A percentile compares a stretch with the other conserved stretches of the same genome.
These are phyloP conservation scores for Dioscorea cayenensis DNA, from an alignment of 116 monocot genomes.

Conservation along the genomic window DNA sequence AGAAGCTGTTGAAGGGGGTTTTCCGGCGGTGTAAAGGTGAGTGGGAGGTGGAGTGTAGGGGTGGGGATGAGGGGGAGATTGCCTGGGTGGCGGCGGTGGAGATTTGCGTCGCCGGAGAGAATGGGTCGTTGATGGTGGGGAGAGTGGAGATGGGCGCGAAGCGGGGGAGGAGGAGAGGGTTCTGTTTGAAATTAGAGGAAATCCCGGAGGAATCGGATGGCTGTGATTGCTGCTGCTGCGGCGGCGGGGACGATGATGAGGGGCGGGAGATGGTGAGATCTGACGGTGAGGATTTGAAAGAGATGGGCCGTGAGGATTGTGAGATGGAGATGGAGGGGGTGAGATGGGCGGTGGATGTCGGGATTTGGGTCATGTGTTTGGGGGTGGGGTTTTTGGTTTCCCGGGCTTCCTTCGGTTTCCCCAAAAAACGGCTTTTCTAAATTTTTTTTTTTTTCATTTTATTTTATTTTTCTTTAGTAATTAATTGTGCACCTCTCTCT, in stretches of 20 bases:
- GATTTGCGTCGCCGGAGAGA: constrained; percentile 40
- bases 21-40: constrained; percentile 18
- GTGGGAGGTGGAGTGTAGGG: constrained; percentile 47
- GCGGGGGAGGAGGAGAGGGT: constrained; percentile 14
- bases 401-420: constrained; percentile 15
- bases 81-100: constrained; percentile 21
- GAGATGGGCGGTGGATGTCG: constrained; percentile 63
- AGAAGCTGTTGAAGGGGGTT: constrained; percentile 29
- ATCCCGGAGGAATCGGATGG: constrained; percentile 49
- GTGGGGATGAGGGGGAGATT: constrained; percentile 5
- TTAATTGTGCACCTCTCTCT: not conserved
- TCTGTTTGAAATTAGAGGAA: constrained; percentile 44
- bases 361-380: constrained; percentile 60
- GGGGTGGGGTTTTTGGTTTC: constrained; percentile 65
- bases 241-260: constrained; percentile 11
- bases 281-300: constrained; percentile 8
- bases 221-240: constrained; percentile 25
- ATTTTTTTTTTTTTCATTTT: not conserved
- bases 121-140: constrained; percentile 30
- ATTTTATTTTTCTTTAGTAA: not conserved
- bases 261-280: constrained; percentile 23
- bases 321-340: constrained; percentile 27
- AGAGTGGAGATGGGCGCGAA: constrained; percentile 32
- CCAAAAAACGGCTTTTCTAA: not conserved
- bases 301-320: constrained; percentile 11